Evolutionary conservation across 1,139 yeast species (phyloP).

Genomic region (Kurtzmaniella quercitrusa): DNA sequence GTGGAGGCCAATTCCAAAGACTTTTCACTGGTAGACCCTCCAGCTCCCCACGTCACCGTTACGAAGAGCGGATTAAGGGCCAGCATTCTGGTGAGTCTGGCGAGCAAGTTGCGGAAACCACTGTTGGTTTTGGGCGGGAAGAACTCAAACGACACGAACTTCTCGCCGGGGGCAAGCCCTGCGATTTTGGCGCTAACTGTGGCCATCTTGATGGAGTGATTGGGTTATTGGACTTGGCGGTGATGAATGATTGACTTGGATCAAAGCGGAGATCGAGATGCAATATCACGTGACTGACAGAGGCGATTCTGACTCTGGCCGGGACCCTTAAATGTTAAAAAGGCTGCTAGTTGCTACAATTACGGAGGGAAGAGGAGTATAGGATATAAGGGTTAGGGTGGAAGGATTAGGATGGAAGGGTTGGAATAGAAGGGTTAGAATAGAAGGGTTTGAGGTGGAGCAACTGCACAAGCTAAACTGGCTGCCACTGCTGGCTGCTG

Average conservation of each 20-base stretch:
- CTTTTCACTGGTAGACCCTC: slow-evolving; percentile 88
- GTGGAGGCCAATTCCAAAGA: slow-evolving; percentile 79
- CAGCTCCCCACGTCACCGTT: slow-evolving; percentile 98
- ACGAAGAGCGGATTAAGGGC: slow-evolving; percentile 84
- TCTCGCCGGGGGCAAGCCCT: slow-evolving; percentile 45
- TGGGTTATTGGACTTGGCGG: not conserved
- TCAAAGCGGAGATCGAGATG: not conserved
- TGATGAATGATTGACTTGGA: not conserved
- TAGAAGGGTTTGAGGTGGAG: no score
- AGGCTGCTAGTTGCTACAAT: no score
- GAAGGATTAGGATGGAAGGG: no score
- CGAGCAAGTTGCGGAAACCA: slow-evolving; percentile 78
- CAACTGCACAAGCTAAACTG: no score
- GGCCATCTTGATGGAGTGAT: slow-evolving; percentile 13
- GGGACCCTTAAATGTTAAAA: no score
- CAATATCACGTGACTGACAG: not conserved
- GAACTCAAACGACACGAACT: slow-evolving; percentile 84
- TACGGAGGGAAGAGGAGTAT: no score
- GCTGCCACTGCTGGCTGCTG: no score
- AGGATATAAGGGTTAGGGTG: no score
- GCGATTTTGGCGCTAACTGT: slow-evolving; percentile 56
- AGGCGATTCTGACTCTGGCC: no score
- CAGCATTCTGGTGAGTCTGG: slow-evolving; percentile 85
- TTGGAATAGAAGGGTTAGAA: no score
- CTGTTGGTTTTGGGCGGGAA: slow-evolving; percentile 95